Conservation (phyloP, 371 early-diverging fungal species). For the Apophysomyces ossiformis region DNA sequence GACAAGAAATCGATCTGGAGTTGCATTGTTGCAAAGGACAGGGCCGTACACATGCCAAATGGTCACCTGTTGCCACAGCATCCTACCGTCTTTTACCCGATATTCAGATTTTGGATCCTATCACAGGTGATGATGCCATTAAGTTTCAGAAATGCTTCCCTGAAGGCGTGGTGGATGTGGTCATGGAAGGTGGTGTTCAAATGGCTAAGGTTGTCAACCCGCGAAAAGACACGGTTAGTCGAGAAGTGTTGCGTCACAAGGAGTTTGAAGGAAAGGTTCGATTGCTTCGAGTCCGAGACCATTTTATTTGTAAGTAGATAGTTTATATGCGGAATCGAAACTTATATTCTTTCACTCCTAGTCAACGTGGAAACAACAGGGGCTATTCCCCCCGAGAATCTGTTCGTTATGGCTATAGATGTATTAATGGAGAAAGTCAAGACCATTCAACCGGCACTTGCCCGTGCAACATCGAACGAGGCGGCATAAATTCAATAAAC, state of each 20-base stretch:
- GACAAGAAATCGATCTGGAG: slow-evolving; percentile 89
- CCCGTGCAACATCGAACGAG: slow-evolving; percentile 11
- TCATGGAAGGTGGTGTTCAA: slow-evolving; percentile 63
- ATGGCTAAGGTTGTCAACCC: slow-evolving; percentile 89
- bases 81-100: slow-evolving; percentile 96
- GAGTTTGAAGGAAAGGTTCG: slow-evolving; percentile 94
- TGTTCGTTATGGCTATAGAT: slow-evolving; percentile 79
- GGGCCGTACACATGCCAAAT: slow-evolving; percentile 98
- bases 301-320: slow-evolving; percentile 91
- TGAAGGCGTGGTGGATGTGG: slow-evolving; percentile 88
- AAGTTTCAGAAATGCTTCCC: slow-evolving; percentile 94
- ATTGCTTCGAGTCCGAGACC: slow-evolving; percentile 90
- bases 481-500: slow-evolving; percentile 8
- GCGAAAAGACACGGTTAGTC: slow-evolving; percentile 94
- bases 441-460: slow-evolving; percentile 15
- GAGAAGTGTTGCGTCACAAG: slow-evolving; percentile 94
- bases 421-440: slow-evolving; percentile 84
- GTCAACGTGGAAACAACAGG: slow-evolving; percentile 93
- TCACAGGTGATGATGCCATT: slow-evolving; percentile 86
- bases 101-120: slow-evolving; percentile 86
- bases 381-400: slow-evolving; percentile 74
- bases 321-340: neutral
- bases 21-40: slow-evolving; percentile 93
- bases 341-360: slow-evolving; percentile 25
- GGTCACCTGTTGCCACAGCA: slow-evolving; percentile 98